Evolutionary conservation across 805 yeast species (phyloP).

Genomic region (Ogataea polymorpha): DNA sequence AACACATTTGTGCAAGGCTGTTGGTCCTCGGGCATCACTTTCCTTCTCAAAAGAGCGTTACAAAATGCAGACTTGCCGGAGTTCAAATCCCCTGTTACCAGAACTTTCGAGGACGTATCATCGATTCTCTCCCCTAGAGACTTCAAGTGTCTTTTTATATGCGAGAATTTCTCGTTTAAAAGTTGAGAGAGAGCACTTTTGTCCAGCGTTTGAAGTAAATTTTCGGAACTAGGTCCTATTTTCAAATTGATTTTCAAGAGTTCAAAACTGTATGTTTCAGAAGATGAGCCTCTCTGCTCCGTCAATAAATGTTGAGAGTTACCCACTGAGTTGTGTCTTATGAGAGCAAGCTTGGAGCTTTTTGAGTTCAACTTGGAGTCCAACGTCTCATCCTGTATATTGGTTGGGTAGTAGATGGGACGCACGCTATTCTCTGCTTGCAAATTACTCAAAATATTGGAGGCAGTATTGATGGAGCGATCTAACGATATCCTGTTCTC

Average conservation of each 20-base stretch:
- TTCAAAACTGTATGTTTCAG: constrained; percentile 43
- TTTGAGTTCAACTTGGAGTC: constrained; percentile 43
- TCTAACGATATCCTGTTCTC: constrained; percentile 65
- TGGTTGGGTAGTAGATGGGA: constrained; percentile 62
- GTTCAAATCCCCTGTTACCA: constrained; percentile 94
- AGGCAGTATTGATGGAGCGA: constrained; percentile 53
- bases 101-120: constrained; percentile 88
- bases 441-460: constrained; percentile 49
- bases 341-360: constrained; percentile 51
- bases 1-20: constrained; percentile 97
- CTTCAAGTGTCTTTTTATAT: constrained; percentile 62
- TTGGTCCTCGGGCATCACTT: constrained; percentile 89
- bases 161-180: constrained; percentile 63
- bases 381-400: constrained; percentile 30
- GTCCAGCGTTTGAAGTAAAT: constrained; percentile 57
- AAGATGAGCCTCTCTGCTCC: constrained; percentile 15
- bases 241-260: constrained; percentile 63
- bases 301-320: constrained; percentile 14
- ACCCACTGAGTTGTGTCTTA: constrained; percentile 38
- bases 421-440: constrained; percentile 54
- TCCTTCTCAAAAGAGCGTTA: constrained; percentile 77
- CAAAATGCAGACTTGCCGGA: constrained; percentile 97
- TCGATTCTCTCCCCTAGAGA: constrained; percentile 80
- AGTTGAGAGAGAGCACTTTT: constrained; percentile 65
- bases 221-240: constrained; percentile 44